Evolutionary conservation across 2,329 filamentous ascomycete species (phyloP).

Genomic region (Pestalotiopsis sp.): DNA sequence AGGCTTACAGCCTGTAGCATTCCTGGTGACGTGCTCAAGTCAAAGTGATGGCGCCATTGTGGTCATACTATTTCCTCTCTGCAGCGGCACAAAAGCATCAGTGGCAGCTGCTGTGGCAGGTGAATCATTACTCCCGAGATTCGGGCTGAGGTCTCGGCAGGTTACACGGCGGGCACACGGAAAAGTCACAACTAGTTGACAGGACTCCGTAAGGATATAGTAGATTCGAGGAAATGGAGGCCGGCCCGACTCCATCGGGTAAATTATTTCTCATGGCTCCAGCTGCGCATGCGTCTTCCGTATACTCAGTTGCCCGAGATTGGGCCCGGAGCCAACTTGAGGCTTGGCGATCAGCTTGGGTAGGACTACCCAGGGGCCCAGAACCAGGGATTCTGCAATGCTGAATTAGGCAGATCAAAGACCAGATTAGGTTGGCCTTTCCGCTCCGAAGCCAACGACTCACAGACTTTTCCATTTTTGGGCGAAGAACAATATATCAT

Average conservation of each 20-base stretch:
- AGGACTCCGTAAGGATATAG: neutral
- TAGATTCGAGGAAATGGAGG: neutral
- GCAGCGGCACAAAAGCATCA: too few relatives aligned
- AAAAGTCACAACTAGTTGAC: neutral
- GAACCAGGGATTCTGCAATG: neutral
- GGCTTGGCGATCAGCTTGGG: neutral
- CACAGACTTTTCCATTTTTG: too few relatives aligned
- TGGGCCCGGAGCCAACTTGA: neutral
- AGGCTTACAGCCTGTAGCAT: neutral
- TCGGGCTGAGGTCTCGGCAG: too few relatives aligned
- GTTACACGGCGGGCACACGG: neutral
- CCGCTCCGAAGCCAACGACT: neutral
- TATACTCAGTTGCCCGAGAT: neutral
- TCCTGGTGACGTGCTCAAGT: too few relatives aligned
- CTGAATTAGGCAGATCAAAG: neutral
- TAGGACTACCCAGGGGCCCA: neutral
- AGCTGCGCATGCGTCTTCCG: neutral
- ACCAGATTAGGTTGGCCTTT: neutral
- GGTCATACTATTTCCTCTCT: too few relatives aligned
- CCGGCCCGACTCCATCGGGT: neutral
- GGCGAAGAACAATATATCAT: too few relatives aligned
- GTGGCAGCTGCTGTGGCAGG: too few relatives aligned
- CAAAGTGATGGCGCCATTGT: too few relatives aligned
- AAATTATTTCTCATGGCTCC: neutral
- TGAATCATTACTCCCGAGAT: too few relatives aligned